phyloP scores from a whole-genome alignment of 768 basidiomycete species.

The Fomitopsis serialis region DNA sequence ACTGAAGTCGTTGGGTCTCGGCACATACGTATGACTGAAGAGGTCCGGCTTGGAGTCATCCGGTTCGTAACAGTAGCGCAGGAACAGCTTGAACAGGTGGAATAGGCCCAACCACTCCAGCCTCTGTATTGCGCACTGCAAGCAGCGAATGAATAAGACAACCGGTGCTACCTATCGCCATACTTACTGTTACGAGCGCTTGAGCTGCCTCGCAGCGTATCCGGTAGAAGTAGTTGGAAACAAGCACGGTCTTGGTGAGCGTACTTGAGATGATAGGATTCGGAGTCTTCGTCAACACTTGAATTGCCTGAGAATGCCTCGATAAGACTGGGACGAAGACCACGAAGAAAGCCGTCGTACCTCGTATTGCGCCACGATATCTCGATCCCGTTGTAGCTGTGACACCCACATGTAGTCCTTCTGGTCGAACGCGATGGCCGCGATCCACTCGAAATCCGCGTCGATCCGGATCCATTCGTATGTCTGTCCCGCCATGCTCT shows the following conservation, averaged over 20 bases:
- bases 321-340: background rate
- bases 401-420: slow-evolving; percentile 99
- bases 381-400: slow-evolving; percentile 90
- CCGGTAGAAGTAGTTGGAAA: slow-evolving; percentile 93
- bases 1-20: slow-evolving; percentile 90
- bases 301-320: slow-evolving; percentile 64
- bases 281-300: slow-evolving; percentile 76
- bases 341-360: slow-evolving; percentile 35
- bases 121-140: slow-evolving; percentile 76
- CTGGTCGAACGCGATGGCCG: slow-evolving; percentile 87
- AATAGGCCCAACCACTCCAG: slow-evolving; percentile 90
- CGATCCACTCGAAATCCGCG: slow-evolving; percentile 99
- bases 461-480: slow-evolving; percentile 99
- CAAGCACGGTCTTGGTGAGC: slow-evolving; percentile 88
- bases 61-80: slow-evolving; percentile 86
- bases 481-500: slow-evolving; percentile 88
- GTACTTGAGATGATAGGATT: slow-evolving; percentile 86
- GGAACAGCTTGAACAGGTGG: slow-evolving; percentile 92
- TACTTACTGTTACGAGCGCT: slow-evolving; percentile 73
- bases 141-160: slow-evolving; percentile 7
- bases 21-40: slow-evolving; percentile 86
- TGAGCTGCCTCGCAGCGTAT: slow-evolving; percentile 92
- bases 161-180: background rate
- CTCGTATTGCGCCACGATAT: slow-evolving; percentile 96
- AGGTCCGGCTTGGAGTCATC: slow-evolving; percentile 78